Base-by-base conservation (phyloP, 2,329 filamentous ascomycete species). In the Sordariomycetes sp. region DNA sequence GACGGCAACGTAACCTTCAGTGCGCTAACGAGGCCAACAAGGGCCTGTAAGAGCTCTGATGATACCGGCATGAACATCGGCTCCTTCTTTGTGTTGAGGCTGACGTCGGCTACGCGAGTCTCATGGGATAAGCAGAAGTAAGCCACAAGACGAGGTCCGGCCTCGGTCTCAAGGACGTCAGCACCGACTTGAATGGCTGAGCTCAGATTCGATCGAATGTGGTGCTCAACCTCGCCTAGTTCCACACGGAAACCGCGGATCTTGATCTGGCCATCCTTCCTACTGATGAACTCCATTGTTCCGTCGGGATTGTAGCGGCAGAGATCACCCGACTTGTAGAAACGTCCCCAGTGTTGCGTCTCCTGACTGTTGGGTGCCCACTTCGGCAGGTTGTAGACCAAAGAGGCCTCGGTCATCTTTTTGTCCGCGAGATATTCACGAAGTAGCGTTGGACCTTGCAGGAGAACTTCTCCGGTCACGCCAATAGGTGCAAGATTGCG, bases 241-340 rank as follows among this genome's bases (percentile, higher is more conserved):
- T 68, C 75, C 36, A 71, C 32, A 7, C 44, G 43, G 21, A 63
- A 72, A 18, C 75, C 75, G 21, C 61, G 57, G 12, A 75, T 51
- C 47, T 76, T 76, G 19, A 75, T 59, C 46, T 52, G 49, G 6
- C 32, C 36, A 42, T 75, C 70, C 41, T 66, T 68, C 23, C 71
- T 57, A 32, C 45, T 47, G 8, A 47, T 24, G 30, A 47, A 53
- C 44, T 34, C 28, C 42, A 61, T 11, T 37, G 46, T 32, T 39
- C 51, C 39, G 47, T 51, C 34, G 24, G 47, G 36, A 24, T 58
- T 48, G 43, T 48, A 43, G 37, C 46, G 33, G 27, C 50, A 45
- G 32, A 53, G 30, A 31, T 54, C 48, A 14, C 64, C 64, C 4
- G 63, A 64, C 28, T 36, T 41, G 21, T 47, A 47, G 6, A 70